These are phyloP conservation scores for Lablab purpureus DNA, from an alignment of 306 rosid species.

Conservation along the genomic window DNA sequence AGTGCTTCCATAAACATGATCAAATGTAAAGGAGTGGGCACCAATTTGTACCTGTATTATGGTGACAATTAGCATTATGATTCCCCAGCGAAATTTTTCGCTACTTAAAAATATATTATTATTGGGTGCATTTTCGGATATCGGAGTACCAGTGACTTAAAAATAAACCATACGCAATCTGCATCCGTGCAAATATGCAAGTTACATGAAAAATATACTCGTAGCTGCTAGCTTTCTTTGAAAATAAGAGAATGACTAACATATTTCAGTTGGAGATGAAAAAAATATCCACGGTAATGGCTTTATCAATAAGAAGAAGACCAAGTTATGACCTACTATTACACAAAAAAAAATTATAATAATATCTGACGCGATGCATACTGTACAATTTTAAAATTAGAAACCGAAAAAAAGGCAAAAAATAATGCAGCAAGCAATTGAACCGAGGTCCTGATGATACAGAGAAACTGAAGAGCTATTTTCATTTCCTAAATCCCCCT, in stretches of 20 bases:
- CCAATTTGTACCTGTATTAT: constrained; percentile 91
- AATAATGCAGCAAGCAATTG: constrained; percentile 28
- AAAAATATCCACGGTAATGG: constrained; percentile 10
- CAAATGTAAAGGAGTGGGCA: constrained; percentile 93
- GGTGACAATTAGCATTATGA: constrained; percentile 41
- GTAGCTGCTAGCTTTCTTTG: constrained; percentile 2
- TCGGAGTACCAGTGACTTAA: constrained; percentile 18
- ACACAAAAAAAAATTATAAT: neutral
- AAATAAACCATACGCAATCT: constrained; percentile 9
- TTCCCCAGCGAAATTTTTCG: constrained; percentile 24
- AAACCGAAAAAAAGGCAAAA: constrained; percentile 32
- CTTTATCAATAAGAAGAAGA: neutral
- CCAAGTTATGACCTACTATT: constrained; percentile 1
- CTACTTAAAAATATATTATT: constrained; percentile 5
- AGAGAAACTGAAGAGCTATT: constrained; percentile 22
- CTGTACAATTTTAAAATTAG: constrained; percentile 29
- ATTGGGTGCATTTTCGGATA: constrained; percentile 14
- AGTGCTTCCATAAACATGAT: constrained; percentile 97
- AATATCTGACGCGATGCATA: neutral
- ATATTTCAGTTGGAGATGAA: constrained; percentile 30
- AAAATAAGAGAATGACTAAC: constrained; percentile 26
- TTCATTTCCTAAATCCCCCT: constrained; percentile 5
- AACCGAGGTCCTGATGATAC: neutral
- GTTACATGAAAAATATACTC: constrained; percentile 7
- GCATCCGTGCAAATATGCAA: constrained; percentile 21